A percentile compares a stretch with the other conserved stretches of the same genome.
phyloP scores from a whole-genome alignment of 352 stramenopile genomes.

The Globisporangium sylvaticum region DNA sequence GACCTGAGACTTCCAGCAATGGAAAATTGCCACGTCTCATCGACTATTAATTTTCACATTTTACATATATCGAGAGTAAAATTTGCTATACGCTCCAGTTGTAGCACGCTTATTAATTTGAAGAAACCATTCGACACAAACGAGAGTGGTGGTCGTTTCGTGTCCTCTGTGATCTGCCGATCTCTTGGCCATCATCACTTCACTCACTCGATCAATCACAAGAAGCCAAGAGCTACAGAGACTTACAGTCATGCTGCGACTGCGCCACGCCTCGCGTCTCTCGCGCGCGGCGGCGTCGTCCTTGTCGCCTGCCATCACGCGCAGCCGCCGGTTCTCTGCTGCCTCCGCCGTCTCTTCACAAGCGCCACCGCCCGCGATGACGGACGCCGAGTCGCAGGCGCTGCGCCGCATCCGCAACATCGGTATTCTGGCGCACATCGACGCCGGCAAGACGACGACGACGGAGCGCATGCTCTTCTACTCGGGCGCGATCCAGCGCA shows the following conservation, averaged over 20 bases:
- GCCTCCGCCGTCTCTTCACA: not conserved
- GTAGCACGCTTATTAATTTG: too few relatives aligned
- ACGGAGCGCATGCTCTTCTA: slow-evolving; percentile 99
- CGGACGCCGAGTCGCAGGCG: slow-evolving; percentile 8
- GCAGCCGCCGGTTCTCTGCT: not conserved
- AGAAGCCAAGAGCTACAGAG: not conserved
- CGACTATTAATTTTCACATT: too few relatives aligned
- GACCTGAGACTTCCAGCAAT: not conserved
- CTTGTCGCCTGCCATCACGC: slow-evolving; percentile 1
- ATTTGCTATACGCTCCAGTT: too few relatives aligned
- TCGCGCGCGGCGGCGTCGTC: slow-evolving; percentile 2
- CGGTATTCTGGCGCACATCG: slow-evolving; percentile 98
- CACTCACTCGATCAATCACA: not conserved
- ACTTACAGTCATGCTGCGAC: slow-evolving; percentile 3
- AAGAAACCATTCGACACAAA: not conserved
- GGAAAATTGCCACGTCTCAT: too few relatives aligned
- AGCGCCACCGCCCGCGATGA: not conserved
- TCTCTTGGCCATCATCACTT: slow-evolving; percentile 8
- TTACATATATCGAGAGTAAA: too few relatives aligned
- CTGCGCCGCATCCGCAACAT: slow-evolving; percentile 91
- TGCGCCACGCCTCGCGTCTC: not conserved
- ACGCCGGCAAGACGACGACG: slow-evolving; percentile 98
- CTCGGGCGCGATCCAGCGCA: slow-evolving; percentile 71
- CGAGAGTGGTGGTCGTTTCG: not conserved
- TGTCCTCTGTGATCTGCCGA: not conserved